These are phyloP conservation scores for Lentinula edodes DNA, from an alignment of 768 basidiomycete species.

Conservation along the genomic window DNA sequence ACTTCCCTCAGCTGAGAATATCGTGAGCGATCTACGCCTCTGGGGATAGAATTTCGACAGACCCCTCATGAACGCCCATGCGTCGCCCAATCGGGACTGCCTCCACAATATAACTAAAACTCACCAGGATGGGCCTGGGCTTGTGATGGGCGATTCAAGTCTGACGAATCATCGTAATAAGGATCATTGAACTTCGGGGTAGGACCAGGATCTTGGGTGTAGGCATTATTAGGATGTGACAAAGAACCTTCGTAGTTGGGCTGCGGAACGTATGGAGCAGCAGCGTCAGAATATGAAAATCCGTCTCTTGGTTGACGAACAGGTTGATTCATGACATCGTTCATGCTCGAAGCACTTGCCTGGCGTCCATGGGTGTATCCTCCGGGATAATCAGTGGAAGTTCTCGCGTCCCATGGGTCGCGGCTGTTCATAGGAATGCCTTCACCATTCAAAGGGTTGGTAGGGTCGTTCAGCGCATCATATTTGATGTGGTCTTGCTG, in stretches of 20 bases:
- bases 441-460: conserved; percentile 47
- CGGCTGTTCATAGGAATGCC: conserved; percentile 59
- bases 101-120: conserved; percentile 20
- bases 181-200: conserved; percentile 31
- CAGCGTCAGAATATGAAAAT: conserved; percentile 30
- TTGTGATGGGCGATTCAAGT: conserved; percentile 29
- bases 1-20: conserved; percentile 33
- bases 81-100: conserved; percentile 19
- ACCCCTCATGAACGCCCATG: conserved; percentile 18
- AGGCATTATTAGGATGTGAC: conserved; percentile 19
- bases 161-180: conserved; percentile 22
- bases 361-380: conserved; percentile 46
- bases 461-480: conserved; percentile 61
- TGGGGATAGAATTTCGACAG: conserved; percentile 7
- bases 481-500: conserved; percentile 79
- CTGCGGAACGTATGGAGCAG: conserved; percentile 26
- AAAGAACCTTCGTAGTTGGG: conserved; percentile 11
- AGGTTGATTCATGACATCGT: conserved; percentile 49
- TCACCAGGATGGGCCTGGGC: conserved; percentile 45
- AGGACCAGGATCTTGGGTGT: conserved; percentile 34
- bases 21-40: background rate
- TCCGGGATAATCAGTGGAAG: conserved; percentile 36
- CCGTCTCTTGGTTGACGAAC: conserved; percentile 40
- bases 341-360: conserved; percentile 48
- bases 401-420: conserved; percentile 67